A percentile compares a stretch with the other conserved stretches of the same genome.
Conservation (phyloP, 2,329 filamentous ascomycete species). For the Oidium heveae region DNA sequence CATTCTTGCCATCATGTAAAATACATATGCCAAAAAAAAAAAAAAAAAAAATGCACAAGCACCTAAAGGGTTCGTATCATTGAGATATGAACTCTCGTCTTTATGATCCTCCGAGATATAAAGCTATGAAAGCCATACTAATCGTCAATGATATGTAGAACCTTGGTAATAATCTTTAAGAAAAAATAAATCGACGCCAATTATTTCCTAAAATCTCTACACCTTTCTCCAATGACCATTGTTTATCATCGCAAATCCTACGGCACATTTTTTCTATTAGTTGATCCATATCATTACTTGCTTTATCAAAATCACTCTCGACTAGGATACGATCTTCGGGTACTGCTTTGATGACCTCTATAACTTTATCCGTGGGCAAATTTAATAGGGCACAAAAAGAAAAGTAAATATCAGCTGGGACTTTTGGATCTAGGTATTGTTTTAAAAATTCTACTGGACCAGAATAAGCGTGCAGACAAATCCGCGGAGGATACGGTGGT, state of each 20-base stretch:
- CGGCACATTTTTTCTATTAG: constrained; percentile 49
- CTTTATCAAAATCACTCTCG: constrained; percentile 74
- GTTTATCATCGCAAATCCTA: constrained; percentile 53
- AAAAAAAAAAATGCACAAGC: too few species aligned
- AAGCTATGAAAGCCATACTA: too few species aligned
- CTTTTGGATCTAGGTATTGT: constrained; percentile 48
- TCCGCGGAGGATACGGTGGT: constrained; percentile 56
- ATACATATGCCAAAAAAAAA: too few species aligned
- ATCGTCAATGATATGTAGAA: too few species aligned
- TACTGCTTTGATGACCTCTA: constrained; percentile 40
- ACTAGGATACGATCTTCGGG: constrained; percentile 60
- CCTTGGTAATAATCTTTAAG: constrained; percentile 1
- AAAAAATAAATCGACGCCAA: constrained; percentile 40
- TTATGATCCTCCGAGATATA: too few species aligned
- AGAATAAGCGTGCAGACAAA: constrained; percentile 88
- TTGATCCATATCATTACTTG: constrained; percentile 58
- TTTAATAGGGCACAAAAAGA: constrained; percentile 78
- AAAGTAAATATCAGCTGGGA: constrained; percentile 60
- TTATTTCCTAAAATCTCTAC: constrained; percentile 43
- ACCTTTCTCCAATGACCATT: constrained; percentile 52
- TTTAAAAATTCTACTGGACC: constrained; percentile 48
- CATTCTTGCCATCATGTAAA: too few species aligned
- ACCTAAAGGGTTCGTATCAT: too few species aligned
- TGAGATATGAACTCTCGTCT: too few species aligned
- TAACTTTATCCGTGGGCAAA: constrained; percentile 26